Conservation (phyloP, 805 yeast genomes). For the Yamadazyma paraphyllophila region DNA sequence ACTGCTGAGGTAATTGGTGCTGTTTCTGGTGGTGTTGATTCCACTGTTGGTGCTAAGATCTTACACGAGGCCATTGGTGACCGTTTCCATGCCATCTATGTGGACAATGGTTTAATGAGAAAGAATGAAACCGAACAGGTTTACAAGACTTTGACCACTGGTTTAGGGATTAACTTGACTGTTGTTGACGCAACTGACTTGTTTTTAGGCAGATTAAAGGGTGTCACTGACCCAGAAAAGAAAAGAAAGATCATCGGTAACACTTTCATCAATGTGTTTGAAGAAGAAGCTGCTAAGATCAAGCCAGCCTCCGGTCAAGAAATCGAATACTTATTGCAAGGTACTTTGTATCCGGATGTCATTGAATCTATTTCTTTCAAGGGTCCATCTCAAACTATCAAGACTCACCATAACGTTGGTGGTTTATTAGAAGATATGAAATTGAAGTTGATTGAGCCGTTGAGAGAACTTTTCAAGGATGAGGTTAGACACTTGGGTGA, state of each 20-base stretch:
- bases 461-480: conserved; percentile 97
- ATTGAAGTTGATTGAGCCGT: conserved; percentile 95
- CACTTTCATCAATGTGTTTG: conserved; percentile 95
- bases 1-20: conserved; percentile 99
- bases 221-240: conserved; percentile 97
- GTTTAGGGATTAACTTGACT: conserved; percentile 90
- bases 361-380: conserved; percentile 98
- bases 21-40: conserved; percentile 99
- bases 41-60: conserved; percentile 97
- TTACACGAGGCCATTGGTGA: conserved; percentile 98
- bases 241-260: conserved; percentile 98
- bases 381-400: conserved; percentile 99
- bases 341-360: conserved; percentile 97
- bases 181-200: conserved; percentile 93
- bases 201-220: conserved; percentile 82
- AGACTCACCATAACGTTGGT: conserved; percentile 99
- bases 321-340: conserved; percentile 91
- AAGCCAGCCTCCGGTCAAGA: conserved; percentile 87
- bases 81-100: conserved; percentile 96
- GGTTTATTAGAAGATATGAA: conserved; percentile 98
- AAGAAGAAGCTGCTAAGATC: conserved; percentile 90
- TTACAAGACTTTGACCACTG: conserved; percentile 84
- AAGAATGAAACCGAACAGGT: conserved; percentile 87
- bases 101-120: conserved; percentile 97
- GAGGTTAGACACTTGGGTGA: conserved; percentile 97